Conservation (phyloP, 768 basidiomycete species). For the Pleurotus salmoneostramineus region DNA sequence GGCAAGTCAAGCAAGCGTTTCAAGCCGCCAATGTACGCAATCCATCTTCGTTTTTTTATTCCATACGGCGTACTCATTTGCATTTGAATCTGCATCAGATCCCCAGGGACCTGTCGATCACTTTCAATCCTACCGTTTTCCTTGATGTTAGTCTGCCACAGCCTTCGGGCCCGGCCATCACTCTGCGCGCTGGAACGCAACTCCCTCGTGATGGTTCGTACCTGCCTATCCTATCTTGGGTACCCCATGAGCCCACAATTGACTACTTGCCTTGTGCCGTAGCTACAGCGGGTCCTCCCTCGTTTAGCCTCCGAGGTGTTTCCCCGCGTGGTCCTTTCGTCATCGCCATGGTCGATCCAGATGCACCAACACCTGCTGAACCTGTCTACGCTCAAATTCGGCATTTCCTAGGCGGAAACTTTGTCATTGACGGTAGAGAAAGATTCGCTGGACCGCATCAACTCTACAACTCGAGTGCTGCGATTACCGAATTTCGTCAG, state of each 20-base stretch:
- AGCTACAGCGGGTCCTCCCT: slow-evolving; percentile 35
- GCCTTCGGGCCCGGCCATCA: slow-evolving; percentile 19
- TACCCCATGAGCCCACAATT: neutral
- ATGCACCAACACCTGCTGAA: slow-evolving; percentile 45
- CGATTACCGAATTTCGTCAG: slow-evolving; percentile 33
- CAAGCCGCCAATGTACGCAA: too few species aligned
- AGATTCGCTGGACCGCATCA: slow-evolving; percentile 1
- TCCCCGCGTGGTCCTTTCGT: slow-evolving; percentile 37
- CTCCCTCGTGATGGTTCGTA: slow-evolving; percentile 27
- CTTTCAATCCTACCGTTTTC: slow-evolving; percentile 29
- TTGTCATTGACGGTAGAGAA: slow-evolving; percentile 10
- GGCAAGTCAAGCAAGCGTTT: too few species aligned
- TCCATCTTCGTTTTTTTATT: too few species aligned
- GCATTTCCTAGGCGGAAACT: slow-evolving; percentile 45
- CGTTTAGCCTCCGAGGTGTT: slow-evolving; percentile 23
- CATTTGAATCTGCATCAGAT: slow-evolving; percentile 18
- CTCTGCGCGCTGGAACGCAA: slow-evolving; percentile 29
- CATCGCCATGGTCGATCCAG: slow-evolving; percentile 42
- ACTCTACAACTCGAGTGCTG: slow-evolving; percentile 34
- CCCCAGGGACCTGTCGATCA: slow-evolving; percentile 23
- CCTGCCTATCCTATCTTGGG: neutral
- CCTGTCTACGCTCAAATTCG: slow-evolving; percentile 39
- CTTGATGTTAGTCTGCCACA: slow-evolving; percentile 33
- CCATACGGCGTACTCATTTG: too few species aligned
- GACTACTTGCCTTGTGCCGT: neutral